Conservation (phyloP, 768 basidiomycete species). For the Hortiboletus campestris region DNA sequence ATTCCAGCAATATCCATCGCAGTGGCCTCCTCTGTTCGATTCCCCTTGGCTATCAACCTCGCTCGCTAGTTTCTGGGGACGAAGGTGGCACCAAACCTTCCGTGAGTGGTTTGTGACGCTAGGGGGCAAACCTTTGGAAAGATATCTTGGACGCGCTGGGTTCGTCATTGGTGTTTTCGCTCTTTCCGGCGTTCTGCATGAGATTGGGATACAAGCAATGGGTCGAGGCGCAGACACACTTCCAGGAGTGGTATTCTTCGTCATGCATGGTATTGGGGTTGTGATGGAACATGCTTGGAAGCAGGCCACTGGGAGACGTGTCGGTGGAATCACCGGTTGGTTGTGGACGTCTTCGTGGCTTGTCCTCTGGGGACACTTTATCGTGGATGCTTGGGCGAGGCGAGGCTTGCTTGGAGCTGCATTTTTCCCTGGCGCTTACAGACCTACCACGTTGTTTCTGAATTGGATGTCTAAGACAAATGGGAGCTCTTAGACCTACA, state of each 20-base stretch:
- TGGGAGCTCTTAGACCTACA: background rate
- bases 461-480: slow-evolving; percentile 3
- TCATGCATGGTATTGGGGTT: slow-evolving; percentile 54
- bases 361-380: slow-evolving; percentile 42
- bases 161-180: slow-evolving; percentile 57
- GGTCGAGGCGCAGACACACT: slow-evolving; percentile 48
- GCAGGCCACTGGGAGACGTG: slow-evolving; percentile 41
- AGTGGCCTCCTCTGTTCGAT: slow-evolving; percentile 67
- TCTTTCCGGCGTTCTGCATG: slow-evolving; percentile 60
- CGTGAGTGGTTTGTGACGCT: slow-evolving; percentile 53
- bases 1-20: slow-evolving; percentile 45
- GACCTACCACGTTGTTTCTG: slow-evolving; percentile 15
- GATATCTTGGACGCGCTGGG: slow-evolving; percentile 47
- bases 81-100: slow-evolving; percentile 67
- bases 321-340: slow-evolving; percentile 48
- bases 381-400: slow-evolving; percentile 44
- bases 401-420: slow-evolving; percentile 19
- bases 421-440: slow-evolving; percentile 14
- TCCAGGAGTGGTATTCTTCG: slow-evolving; percentile 49
- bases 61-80: slow-evolving; percentile 60
- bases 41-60: slow-evolving; percentile 57
- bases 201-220: slow-evolving; percentile 57
- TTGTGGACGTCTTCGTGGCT: slow-evolving; percentile 53
- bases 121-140: slow-evolving; percentile 45
- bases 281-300: slow-evolving; percentile 50